Base-by-base conservation (phyloP, 805 yeast genomes). In the Pichia exigua region DNA sequence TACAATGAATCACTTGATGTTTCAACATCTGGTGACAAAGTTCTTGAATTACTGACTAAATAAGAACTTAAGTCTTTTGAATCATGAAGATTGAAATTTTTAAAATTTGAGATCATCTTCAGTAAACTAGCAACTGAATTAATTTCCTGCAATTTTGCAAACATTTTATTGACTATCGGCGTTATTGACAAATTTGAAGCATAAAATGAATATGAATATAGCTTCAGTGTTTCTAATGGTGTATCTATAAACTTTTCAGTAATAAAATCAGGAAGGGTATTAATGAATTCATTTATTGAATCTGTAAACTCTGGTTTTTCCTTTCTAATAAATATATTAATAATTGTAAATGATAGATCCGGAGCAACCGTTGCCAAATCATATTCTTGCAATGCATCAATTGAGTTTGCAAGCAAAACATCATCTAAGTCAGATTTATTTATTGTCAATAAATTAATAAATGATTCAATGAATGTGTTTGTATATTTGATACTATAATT, bases 201-300 rank as follows among this genome's bases (percentile, higher is more conserved):
- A 26, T 48, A 45, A 21, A 47, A 39, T 0, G 64, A 60, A 6
- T 51, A 54, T 5, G 59, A 47, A 30, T 69, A 73, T 8, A 58
- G 49, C 2, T 61, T 55, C 42, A 77, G 50, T 4, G 74, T 54
- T 1, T 55, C 47, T 15, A 75, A 56, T 2, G 74, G 71, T 11
- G 49, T 45, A 4, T 66, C 71, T 46, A 66, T 58, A 18, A 64
- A 63, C 0, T 52, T 45, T 7, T 65, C 58, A 0, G 70, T 64
- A 7, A 74, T 53, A 54, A 63, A 62, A 1, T 61, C 57, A 5
- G 75, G 71, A 8, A 77, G 18, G 17, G 65, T 66, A 20, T 58
- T 57, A 18, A 76, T 54, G 43, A 75, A 66, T 3, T 61, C 59
- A 0, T 61, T 57, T 1, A 80, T 60, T n/a, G 62, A 61, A 0